phyloP scores from a whole-genome alignment of 176 grass and related monocot species.

The Microstegium vimineum region DNA sequence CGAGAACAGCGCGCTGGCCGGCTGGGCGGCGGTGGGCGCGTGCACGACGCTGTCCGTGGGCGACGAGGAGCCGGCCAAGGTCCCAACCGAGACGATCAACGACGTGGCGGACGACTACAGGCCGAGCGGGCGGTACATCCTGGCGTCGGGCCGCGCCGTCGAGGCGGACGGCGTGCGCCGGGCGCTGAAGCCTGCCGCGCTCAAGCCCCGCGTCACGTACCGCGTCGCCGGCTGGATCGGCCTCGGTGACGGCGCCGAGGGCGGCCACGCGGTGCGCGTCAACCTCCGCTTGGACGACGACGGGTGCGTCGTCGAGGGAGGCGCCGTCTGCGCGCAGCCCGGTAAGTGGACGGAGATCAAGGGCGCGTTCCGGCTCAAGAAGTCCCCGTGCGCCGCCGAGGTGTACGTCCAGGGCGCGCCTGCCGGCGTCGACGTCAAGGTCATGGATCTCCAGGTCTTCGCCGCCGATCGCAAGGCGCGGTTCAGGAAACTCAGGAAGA shows the following conservation, averaged over 20 bases:
- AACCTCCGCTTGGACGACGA: conserved; percentile 20
- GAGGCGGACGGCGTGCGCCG: conserved; percentile 43
- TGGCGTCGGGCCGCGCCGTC: conserved; percentile 31
- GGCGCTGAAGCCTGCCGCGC: conserved; percentile 21
- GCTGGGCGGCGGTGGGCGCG: conserved; percentile 39
- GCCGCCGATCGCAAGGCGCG: conserved; percentile 50
- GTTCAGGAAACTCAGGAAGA: conserved; percentile 53
- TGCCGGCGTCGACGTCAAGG: conserved; percentile 46
- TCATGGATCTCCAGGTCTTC: conserved; percentile 64
- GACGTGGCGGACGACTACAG: conserved; percentile 21
- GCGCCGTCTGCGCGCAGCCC: conserved; percentile 21
- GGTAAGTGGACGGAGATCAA: conserved; percentile 63
- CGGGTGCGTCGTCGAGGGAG: conserved; percentile 35
- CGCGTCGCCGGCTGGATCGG: conserved; percentile 57
- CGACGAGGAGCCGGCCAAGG: conserved; percentile 28
- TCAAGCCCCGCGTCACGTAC: conserved; percentile 42
- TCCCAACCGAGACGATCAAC: conserved; percentile 50
- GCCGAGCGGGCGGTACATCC: conserved; percentile 52
- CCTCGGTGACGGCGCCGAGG: conserved; percentile 10
- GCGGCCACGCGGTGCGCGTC: conserved; percentile 27
- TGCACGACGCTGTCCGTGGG: conserved; percentile 40
- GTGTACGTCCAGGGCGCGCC: conserved; percentile 60
- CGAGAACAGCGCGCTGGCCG: conserved; percentile 44
- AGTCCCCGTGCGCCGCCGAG: conserved; percentile 7
- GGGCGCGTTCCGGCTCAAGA: conserved; percentile 58